Conservation (phyloP, 495 filamentous ascomycete genomes). For the Parachaetomium inaequale region DNA sequence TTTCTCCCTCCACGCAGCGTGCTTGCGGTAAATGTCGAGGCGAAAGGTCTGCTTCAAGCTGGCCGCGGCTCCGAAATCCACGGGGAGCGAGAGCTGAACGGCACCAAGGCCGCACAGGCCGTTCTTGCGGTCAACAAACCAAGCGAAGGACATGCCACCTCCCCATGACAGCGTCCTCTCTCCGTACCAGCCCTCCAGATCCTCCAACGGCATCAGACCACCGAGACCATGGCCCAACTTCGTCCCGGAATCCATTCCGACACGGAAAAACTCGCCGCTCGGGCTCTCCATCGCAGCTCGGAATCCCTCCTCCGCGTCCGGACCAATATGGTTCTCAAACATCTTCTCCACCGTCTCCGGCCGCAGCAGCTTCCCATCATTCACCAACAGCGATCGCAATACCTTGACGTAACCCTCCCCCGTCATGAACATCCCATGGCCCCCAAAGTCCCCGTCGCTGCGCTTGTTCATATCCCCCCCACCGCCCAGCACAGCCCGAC, state of each 20-base stretch:
- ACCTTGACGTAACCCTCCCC: slow-evolving; percentile 19
- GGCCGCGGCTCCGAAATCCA: slow-evolving; percentile 28
- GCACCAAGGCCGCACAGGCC: slow-evolving; percentile 41
- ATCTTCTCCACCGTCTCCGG: slow-evolving; percentile 43
- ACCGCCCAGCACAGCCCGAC: slow-evolving; percentile 46
- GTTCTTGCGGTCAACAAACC: slow-evolving; percentile 49
- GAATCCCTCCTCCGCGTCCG: slow-evolving; percentile 11
- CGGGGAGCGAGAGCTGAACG: slow-evolving; percentile 37
- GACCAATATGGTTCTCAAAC: slow-evolving; percentile 37
- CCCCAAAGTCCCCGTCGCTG: slow-evolving; percentile 35
- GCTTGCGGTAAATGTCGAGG: slow-evolving; percentile 41
- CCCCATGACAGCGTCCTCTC: slow-evolving; percentile 29
- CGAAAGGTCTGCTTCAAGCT: slow-evolving; percentile 46
- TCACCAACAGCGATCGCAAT: slow-evolving; percentile 24
- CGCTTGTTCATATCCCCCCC: slow-evolving; percentile 20
- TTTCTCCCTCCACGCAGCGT: slow-evolving; percentile 28
- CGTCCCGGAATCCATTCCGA: slow-evolving; percentile 12
- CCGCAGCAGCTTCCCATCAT: slow-evolving; percentile 25
- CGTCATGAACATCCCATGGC: slow-evolving; percentile 17
- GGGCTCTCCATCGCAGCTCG: slow-evolving; percentile 17
- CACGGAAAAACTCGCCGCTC: slow-evolving; percentile 28
- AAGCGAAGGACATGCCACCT: slow-evolving; percentile 26
- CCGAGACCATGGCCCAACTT: slow-evolving; percentile 23
- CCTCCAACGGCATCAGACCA: slow-evolving; percentile 15
- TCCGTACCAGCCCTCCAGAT: slow-evolving; percentile 25